Conservation (phyloP, 768 basidiomycete genomes). For the Boletus patriciae region DNA sequence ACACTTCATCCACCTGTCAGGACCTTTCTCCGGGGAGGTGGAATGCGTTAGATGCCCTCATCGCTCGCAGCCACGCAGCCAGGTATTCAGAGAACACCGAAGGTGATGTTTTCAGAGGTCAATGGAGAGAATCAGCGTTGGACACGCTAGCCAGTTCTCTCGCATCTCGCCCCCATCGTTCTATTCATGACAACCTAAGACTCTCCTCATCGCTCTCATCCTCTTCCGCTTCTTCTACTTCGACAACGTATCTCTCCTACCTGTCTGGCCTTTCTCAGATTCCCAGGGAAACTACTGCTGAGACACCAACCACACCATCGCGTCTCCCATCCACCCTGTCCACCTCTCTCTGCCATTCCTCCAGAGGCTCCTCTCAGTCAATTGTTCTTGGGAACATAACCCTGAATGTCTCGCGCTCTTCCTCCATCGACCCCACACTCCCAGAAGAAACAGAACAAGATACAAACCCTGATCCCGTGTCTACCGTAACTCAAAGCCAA, state of each 20-base stretch:
- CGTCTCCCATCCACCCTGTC: constrained; percentile 15
- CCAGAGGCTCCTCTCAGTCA: constrained; percentile 23
- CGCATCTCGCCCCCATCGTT: constrained; percentile 24
- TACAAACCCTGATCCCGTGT: constrained; percentile 2
- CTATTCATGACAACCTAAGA: constrained; percentile 10
- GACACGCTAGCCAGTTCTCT: constrained; percentile 25
- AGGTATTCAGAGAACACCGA: constrained; percentile 14
- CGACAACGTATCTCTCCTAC: constrained; percentile 18
- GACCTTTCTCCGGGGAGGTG: constrained; percentile 25
- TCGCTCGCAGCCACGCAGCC: constrained; percentile 23
- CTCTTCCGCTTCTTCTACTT: constrained; percentile 22
- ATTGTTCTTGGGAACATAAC: constrained; percentile 28
- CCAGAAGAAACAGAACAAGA: constrained; percentile 16
- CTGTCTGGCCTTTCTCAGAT: constrained; percentile 12
- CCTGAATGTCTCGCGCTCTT: constrained; percentile 26
- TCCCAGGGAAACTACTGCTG: constrained; percentile 3
- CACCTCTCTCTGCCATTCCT: constrained; percentile 24
- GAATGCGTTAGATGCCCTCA: constrained; percentile 41
- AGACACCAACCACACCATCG: constrained; percentile 20
- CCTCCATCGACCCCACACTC: constrained; percentile 14
- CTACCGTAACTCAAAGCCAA: constrained; percentile 27
- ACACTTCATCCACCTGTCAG: constrained; percentile 30
- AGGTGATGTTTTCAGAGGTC: constrained; percentile 27
- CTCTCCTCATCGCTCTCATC: constrained; percentile 23
- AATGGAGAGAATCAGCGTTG: constrained; percentile 10